A percentile compares a stretch with the other conserved stretches of the same genome.
These are phyloP conservation scores for Abelmoschus esculentus DNA, from an alignment of 345 rosid species.

Conservation along the genomic window DNA sequence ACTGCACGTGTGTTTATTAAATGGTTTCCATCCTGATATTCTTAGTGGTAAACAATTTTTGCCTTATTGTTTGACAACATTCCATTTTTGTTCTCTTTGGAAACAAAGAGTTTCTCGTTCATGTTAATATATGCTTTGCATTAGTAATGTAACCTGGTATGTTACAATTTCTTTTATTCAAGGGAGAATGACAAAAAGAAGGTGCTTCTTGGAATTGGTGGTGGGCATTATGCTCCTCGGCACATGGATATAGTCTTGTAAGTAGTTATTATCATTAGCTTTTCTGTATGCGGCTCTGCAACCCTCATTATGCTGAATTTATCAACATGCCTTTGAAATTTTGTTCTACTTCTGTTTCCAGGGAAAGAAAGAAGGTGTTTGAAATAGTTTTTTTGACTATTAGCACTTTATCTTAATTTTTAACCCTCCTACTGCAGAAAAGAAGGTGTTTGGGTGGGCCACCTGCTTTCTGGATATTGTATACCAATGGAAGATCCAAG, in stretches of 20 bases:
- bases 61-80: not conserved
- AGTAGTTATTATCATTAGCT: conserved; percentile 18
- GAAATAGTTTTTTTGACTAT: not conserved
- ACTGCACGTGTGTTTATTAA: not conserved
- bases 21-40: not conserved
- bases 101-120: conserved; percentile 2
- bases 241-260: conserved; percentile 81
- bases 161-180: conserved; percentile 3
- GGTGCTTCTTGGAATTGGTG: conserved; percentile 82
- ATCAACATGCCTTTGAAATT: not conserved
- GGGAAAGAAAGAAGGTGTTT: not conserved
- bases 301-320: not conserved
- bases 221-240: conserved; percentile 93
- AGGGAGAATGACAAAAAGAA: conserved; percentile 54
- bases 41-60: not conserved
- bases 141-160: not conserved
- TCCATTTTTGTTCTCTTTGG: not conserved
- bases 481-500: conserved; percentile 79
- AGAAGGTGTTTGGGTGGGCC: conserved; percentile 83
- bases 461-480: conserved; percentile 77
- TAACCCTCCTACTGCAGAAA: conserved; percentile 35
- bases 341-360: not conserved
- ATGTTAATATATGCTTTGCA: conserved; percentile 1
- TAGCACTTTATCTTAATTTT: not conserved
- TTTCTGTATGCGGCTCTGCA: not conserved